A percentile compares a stretch with the other conserved stretches of the same genome.
These are phyloP conservation scores for Allantophomopsis cytisporea DNA, from an alignment of 2,329 filamentous ascomycete species.

Conservation along the genomic window DNA sequence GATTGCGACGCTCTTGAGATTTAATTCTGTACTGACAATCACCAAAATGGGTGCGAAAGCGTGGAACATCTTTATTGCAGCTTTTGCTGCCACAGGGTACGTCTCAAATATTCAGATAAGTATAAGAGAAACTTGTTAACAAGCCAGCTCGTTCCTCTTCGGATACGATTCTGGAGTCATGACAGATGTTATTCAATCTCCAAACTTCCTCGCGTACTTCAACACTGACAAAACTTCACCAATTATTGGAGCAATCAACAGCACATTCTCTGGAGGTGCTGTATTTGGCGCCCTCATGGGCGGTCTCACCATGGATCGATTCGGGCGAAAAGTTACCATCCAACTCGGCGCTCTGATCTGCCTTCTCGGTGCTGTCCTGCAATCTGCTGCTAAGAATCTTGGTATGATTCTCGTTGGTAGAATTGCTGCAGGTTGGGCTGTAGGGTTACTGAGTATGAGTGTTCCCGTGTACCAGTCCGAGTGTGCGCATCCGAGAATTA, in stretches of 20 bases:
- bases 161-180: slow-evolving; percentile 20
- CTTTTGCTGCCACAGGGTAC: slow-evolving; percentile 26
- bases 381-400: slow-evolving; percentile 38
- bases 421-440: slow-evolving; percentile 32
- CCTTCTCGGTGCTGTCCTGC: slow-evolving; percentile 41
- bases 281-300: slow-evolving; percentile 22
- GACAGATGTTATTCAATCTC: slow-evolving; percentile 15
- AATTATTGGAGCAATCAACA: slow-evolving; percentile 41
- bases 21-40: background rate
- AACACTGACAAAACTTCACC: slow-evolving; percentile 18
- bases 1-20: background rate
- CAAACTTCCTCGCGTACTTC: slow-evolving; percentile 15
- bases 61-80: slow-evolving; percentile 25
- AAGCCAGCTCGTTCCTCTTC: slow-evolving; percentile 23
- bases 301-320: slow-evolving; percentile 38
- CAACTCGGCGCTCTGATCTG: slow-evolving; percentile 40
- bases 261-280: slow-evolving; percentile 48
- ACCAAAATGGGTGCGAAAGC: slow-evolving; percentile 21
- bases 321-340: slow-evolving; percentile 46
- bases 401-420: slow-evolving; percentile 42
- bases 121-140: background rate
- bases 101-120: background rate
- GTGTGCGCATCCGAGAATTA: slow-evolving; percentile 44
- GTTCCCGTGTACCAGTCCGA: slow-evolving; percentile 50
- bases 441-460: slow-evolving; percentile 47